A percentile compares a stretch with the other conserved stretches of the same genome.
Conservation (phyloP, 305 asterid species). For the Solanum chacoense region DNA sequence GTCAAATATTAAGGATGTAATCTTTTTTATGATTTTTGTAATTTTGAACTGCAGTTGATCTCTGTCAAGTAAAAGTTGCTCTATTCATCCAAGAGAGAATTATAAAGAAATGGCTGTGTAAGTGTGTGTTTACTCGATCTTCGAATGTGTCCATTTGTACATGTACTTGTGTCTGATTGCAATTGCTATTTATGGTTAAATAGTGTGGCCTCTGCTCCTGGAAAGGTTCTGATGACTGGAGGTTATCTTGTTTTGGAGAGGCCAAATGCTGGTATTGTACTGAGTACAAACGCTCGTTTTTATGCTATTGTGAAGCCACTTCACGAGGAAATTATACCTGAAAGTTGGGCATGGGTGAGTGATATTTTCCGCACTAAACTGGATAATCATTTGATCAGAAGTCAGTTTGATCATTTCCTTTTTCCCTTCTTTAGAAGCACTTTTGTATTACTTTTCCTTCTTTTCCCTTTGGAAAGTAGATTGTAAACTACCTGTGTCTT, state of each 20-base stretch:
- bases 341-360: constrained; percentile 84
- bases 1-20: not conserved
- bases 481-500: not conserved
- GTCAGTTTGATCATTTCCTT: not conserved
- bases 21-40: not conserved
- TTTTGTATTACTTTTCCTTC: not conserved
- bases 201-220: constrained; percentile 97
- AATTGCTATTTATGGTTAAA: constrained; percentile 12
- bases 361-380: not conserved
- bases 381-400: not conserved
- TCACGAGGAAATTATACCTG: constrained; percentile 47
- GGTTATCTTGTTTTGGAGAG: constrained; percentile 94
- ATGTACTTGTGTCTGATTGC: not conserved
- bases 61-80: not conserved
- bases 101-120: constrained; percentile 4
- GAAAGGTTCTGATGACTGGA: constrained; percentile 95
- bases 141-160: not conserved
- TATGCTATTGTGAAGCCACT: constrained; percentile 86
- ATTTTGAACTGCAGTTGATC: not conserved
- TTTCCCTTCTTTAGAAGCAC: not conserved
- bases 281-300: constrained; percentile 94
- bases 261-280: constrained; percentile 97
- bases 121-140: not conserved
- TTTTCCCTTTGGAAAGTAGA: not conserved
- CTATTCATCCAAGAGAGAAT: not conserved